Conservation (phyloP, 495 filamentous ascomycete genomes). For the Aspergillus sclerotioniger region DNA sequence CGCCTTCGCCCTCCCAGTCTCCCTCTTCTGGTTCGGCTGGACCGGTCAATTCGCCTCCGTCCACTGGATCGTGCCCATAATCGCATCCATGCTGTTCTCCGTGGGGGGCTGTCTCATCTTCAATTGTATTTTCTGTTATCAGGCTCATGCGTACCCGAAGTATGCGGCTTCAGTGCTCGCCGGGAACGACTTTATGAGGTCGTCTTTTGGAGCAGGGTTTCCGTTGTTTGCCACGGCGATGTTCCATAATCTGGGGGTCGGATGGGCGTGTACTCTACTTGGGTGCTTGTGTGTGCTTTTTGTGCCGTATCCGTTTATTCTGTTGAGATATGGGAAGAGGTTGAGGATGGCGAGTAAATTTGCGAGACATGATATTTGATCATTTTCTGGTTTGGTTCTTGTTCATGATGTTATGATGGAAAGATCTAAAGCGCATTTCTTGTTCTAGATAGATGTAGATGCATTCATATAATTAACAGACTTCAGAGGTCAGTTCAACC, state of each 20-base stretch:
- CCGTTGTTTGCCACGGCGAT: conserved; percentile 44
- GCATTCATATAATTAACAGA: too few species aligned
- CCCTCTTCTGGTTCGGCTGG: conserved; percentile 63
- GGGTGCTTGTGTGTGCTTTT: conserved; percentile 50
- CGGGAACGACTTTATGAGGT: conserved; percentile 50
- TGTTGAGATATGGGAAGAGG: conserved; percentile 30
- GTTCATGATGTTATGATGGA: neutral
- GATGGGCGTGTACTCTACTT: conserved; percentile 60
- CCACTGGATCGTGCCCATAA: conserved; percentile 61
- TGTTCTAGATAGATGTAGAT: too few species aligned
- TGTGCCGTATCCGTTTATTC: conserved; percentile 38
- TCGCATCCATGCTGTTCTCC: conserved; percentile 52
- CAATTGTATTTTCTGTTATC: conserved; percentile 47
- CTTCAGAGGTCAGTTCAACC: too few species aligned
- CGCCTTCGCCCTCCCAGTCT: conserved; percentile 48
- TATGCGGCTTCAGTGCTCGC: conserved; percentile 51
- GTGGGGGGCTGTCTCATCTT: conserved; percentile 57
- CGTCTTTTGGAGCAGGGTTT: conserved; percentile 48
- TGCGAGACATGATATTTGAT: conserved; percentile 18
- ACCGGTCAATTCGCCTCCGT: conserved; percentile 47
- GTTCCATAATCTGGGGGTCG: conserved; percentile 61
- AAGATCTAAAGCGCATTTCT: too few species aligned
- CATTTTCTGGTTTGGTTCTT: neutral
- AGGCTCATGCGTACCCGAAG: conserved; percentile 43
- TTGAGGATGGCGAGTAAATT: conserved; percentile 27